Conservation (phyloP, 352 stramenopile genomes). For the Phytophthora cactorum region DNA sequence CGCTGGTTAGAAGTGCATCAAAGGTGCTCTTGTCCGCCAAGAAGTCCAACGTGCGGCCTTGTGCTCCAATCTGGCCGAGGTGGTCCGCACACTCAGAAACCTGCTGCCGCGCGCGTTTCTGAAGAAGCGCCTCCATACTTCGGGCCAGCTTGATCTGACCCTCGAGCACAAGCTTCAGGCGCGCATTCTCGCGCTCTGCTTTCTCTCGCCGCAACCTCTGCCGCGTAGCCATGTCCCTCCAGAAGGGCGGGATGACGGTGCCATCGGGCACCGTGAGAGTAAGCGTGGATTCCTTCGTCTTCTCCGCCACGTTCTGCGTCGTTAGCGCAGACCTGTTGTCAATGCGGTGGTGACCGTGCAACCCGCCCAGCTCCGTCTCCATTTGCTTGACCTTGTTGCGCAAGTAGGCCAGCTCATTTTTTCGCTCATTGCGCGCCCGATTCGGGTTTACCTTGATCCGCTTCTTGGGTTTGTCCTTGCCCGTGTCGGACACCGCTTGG, state of each 20-base stretch:
- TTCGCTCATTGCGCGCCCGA: slow-evolving; percentile 48
- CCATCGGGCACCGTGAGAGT: not conserved
- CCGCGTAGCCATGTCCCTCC: slow-evolving; percentile 45
- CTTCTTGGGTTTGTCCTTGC: slow-evolving; percentile 16
- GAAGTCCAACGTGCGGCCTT: slow-evolving; percentile 19
- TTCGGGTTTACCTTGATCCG: slow-evolving; percentile 45
- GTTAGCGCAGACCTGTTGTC: slow-evolving; percentile 4
- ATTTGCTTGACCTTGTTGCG: slow-evolving; percentile 55
- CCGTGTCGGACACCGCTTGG: not conserved
- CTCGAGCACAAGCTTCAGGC: slow-evolving; percentile 58
- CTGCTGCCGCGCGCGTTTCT: slow-evolving; percentile 42
- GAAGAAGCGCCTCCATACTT: slow-evolving; percentile 49
- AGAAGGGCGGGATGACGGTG: slow-evolving; percentile 32
- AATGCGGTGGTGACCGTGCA: slow-evolving; percentile 20
- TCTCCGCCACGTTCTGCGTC: not conserved
- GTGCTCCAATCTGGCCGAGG: slow-evolving; percentile 12
- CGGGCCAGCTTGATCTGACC: slow-evolving; percentile 54
- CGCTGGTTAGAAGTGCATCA: slow-evolving; percentile 27
- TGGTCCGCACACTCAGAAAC: slow-evolving; percentile 17
- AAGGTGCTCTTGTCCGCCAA: slow-evolving; percentile 34
- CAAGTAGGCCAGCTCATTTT: slow-evolving; percentile 62
- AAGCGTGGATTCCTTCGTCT: slow-evolving; percentile 1
- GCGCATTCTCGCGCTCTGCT: slow-evolving; percentile 55
- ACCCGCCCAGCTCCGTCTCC: slow-evolving; percentile 36
- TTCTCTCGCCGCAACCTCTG: slow-evolving; percentile 45